Conservation (phyloP, 495 filamentous ascomycete species). For the Sporormia fimetaria region DNA sequence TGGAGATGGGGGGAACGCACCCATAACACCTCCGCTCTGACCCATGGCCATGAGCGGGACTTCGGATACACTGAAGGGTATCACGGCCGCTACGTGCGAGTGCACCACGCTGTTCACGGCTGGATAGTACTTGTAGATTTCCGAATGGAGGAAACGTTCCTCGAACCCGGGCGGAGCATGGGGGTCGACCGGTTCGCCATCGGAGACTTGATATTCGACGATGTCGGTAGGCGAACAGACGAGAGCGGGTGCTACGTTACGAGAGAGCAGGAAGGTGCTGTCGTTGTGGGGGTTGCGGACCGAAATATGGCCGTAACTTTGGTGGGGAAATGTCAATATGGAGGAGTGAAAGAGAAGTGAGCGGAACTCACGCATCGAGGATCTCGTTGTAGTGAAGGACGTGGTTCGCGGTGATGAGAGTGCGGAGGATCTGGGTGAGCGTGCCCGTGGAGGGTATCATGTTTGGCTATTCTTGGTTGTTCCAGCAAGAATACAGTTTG, state of each 20-base stretch:
- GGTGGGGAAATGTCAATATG: too few relatives aligned
- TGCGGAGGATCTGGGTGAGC: too few relatives aligned
- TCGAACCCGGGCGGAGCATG: constrained; percentile 30
- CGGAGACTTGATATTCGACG: constrained; percentile 35
- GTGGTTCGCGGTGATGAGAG: constrained; percentile 24
- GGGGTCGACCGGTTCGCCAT: constrained; percentile 34
- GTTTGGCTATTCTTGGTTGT: too few relatives aligned
- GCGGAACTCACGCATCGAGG: constrained; percentile 43
- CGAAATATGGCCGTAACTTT: constrained; percentile 44
- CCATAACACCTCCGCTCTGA: too few relatives aligned
- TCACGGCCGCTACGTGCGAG: constrained; percentile 37
- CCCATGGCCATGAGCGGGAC: too few relatives aligned
- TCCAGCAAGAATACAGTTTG: too few relatives aligned
- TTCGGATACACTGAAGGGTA: too few relatives aligned
- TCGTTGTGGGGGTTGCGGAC: constrained; percentile 36
- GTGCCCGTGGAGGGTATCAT: too few relatives aligned
- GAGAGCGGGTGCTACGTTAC: constrained; percentile 36
- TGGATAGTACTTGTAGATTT: constrained; percentile 38
- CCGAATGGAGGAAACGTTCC: constrained; percentile 44
- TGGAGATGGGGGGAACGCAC: too few relatives aligned
- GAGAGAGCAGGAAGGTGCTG: constrained; percentile 38
- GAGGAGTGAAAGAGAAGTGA: too few relatives aligned
- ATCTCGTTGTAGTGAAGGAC: constrained; percentile 30
- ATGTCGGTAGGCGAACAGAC: constrained; percentile 37
- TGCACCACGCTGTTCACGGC: constrained; percentile 38